These are phyloP conservation scores for Carallia brachiata DNA, from an alignment of 345 rosid species.

Conservation along the genomic window DNA sequence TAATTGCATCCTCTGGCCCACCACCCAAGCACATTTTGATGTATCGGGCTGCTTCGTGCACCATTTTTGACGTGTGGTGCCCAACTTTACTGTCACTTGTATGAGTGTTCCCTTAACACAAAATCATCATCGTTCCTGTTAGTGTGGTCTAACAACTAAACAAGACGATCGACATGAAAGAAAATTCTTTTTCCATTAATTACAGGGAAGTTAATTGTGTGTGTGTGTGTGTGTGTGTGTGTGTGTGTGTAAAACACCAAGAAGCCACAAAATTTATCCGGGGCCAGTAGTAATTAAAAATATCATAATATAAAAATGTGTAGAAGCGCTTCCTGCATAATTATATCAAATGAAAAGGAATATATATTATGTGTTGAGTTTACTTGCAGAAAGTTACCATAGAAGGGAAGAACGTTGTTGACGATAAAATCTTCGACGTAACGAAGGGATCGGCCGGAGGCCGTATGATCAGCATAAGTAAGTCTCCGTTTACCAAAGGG, in stretches of 20 bases:
- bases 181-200: too few relatives aligned
- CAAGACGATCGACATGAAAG: too few relatives aligned
- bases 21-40: constrained; percentile 56
- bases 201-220: too few relatives aligned
- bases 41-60: constrained; percentile 42
- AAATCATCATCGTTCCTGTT: background rate
- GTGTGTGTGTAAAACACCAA: too few relatives aligned
- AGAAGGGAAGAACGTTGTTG: constrained; percentile 52
- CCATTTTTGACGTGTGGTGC: constrained; percentile 45
- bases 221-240: too few relatives aligned
- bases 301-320: too few relatives aligned
- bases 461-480: constrained; percentile 60
- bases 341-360: too few relatives aligned
- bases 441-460: constrained; percentile 50
- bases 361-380: background rate
- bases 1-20: constrained; percentile 36
- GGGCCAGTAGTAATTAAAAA: too few relatives aligned
- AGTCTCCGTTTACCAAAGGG: constrained; percentile 50
- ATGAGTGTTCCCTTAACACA: constrained; percentile 51
- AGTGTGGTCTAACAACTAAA: background rate
- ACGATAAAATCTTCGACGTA: constrained; percentile 51
- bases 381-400: constrained; percentile 28
- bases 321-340: too few relatives aligned
- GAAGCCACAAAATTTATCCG: too few relatives aligned
- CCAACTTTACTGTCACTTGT: constrained; percentile 57